Evolutionary conservation across 441 rosid genomes (phyloP).

Genomic region (Pelargonium fulgidum): DNA sequence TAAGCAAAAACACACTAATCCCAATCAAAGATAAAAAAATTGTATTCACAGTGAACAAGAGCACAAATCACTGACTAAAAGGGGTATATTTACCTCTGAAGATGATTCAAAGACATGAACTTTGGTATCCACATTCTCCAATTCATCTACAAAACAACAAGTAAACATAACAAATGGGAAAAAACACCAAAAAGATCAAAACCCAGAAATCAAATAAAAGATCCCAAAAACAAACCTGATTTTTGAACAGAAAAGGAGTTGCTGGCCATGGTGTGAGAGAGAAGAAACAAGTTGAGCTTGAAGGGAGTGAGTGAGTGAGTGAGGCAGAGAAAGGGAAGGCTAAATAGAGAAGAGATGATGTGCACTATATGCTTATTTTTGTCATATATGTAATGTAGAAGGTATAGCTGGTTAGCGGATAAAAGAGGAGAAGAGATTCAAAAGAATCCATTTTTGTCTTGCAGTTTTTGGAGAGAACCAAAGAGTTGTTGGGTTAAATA

Average conservation of each 20-base stretch:
- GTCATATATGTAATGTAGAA: no score
- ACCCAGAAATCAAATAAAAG: neutral
- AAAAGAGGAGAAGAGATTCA: neutral
- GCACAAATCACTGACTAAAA: neutral
- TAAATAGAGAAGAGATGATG: no score
- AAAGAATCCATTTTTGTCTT: conserved; percentile 28
- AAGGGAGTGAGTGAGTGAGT: no score
- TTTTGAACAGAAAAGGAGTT: conserved; percentile 16
- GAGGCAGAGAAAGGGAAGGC: no score
- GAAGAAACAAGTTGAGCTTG: no score
- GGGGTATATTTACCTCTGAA: conserved; percentile 38
- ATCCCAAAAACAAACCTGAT: conserved; percentile 18
- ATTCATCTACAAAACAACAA: conserved; percentile 22
- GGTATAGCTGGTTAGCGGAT: neutral
- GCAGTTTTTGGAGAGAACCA: neutral
- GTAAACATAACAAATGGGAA: neutral
- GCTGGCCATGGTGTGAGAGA: conserved; percentile 13
- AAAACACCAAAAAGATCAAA: conserved; percentile 15
- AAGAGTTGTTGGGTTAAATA: neutral
- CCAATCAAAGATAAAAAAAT: neutral
- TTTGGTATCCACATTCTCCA: conserved; percentile 36
- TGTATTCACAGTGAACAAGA: neutral
- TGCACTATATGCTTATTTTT: no score
- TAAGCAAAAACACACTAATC: neutral
- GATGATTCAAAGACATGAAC: conserved; percentile 58